A percentile compares a stretch with the other conserved stretches of the same genome.
These are phyloP conservation scores for Lantana camara DNA, from an alignment of 257 asterid species.

Conservation along the genomic window DNA sequence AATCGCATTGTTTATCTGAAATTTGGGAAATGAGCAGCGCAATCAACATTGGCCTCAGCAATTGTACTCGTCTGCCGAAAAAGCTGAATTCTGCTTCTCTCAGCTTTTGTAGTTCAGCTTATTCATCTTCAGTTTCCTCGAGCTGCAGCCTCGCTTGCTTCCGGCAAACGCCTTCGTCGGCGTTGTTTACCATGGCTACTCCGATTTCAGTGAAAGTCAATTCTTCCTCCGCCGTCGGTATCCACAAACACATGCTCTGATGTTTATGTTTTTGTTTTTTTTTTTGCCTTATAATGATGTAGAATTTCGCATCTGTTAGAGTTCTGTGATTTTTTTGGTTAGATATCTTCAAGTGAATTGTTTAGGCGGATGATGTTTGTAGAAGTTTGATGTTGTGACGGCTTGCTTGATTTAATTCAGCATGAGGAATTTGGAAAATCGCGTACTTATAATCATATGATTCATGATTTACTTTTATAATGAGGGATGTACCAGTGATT, in stretches of 20 bases:
- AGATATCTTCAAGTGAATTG: neutral
- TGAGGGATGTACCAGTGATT: neutral
- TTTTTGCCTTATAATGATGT: neutral
- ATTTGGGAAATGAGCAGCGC: constrained; percentile 35
- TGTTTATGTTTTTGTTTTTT: neutral
- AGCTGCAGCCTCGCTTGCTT: constrained; percentile 25
- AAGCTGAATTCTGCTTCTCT: constrained; percentile 24
- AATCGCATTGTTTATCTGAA: constrained; percentile 14
- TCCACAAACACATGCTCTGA: neutral
- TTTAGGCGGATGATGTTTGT: constrained; percentile 12
- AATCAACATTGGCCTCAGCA: constrained; percentile 25
- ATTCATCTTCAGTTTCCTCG: constrained; percentile 29
- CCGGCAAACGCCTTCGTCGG: constrained; percentile 14
- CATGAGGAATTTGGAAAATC: constrained; percentile 7
- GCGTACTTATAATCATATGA: neutral
- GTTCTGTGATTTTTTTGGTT: neutral
- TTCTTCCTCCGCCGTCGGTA: constrained; percentile 42
- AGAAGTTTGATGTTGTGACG: neutral
- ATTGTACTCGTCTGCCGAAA: constrained; percentile 5
- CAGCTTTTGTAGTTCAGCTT: constrained; percentile 17
- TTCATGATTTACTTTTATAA: neutral
- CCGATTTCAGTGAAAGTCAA: constrained; percentile 28
- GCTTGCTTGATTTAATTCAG: constrained; percentile 6
- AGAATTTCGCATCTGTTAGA: neutral
- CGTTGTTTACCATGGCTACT: constrained; percentile 33